Percentiles rank a stretch among this genome's conserved stretches.
Conservation (phyloP, 257 asterid species). For the Primulina tabacum region DNA sequence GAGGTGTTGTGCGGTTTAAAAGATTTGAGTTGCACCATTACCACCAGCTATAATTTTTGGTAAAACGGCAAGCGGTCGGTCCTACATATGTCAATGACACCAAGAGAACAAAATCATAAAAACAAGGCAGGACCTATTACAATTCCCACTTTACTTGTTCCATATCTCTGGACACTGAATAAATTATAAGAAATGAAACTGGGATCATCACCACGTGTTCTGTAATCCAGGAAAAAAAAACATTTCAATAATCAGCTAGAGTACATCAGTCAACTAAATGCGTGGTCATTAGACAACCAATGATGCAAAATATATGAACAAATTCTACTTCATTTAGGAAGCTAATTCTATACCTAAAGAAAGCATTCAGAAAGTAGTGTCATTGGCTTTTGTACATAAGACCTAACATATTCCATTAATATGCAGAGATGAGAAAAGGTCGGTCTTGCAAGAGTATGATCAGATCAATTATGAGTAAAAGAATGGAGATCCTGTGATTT, state of each 20-base stretch:
- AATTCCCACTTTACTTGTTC: slow-evolving; percentile 95
- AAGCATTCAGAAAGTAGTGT: neutral
- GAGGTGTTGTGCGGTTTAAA: too few species aligned
- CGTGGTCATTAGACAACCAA: slow-evolving; percentile 6
- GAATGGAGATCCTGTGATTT: neutral
- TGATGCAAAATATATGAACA: neutral
- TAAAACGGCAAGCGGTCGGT: too few species aligned
- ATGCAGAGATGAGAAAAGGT: neutral
- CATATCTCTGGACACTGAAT: slow-evolving; percentile 93
- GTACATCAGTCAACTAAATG: slow-evolving; percentile 21
- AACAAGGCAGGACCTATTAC: slow-evolving; percentile 95
- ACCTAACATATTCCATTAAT: neutral
- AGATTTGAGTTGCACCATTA: too few species aligned
- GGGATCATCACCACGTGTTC: slow-evolving; percentile 90
- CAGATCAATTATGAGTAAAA: neutral
- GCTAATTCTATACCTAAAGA: slow-evolving; percentile 9
- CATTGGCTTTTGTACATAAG: neutral
- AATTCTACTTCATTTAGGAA: slow-evolving; percentile 5
- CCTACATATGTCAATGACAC: too few species aligned
- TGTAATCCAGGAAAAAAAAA: slow-evolving; percentile 52
- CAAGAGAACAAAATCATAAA: slow-evolving; percentile 96
- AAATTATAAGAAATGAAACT: slow-evolving; percentile 74
- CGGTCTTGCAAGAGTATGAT: neutral
- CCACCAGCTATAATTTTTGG: too few species aligned
- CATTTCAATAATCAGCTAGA: slow-evolving; percentile 28